Evolutionary conservation across 192 early-diverging fungal species (phyloP).

Genomic region (Chytriomyces confervae): DNA sequence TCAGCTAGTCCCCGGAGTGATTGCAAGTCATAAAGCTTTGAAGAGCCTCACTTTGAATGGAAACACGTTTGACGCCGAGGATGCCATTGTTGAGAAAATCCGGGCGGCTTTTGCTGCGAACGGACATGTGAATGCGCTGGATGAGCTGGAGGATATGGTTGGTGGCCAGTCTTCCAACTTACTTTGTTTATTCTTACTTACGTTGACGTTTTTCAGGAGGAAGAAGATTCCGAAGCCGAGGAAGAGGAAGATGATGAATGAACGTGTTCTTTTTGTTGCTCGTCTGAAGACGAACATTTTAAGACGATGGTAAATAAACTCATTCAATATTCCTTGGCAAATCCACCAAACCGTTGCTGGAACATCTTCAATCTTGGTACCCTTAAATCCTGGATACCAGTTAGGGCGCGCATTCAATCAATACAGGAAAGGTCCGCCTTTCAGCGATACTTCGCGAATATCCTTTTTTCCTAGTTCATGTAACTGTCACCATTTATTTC

Average conservation of each 20-base stretch:
- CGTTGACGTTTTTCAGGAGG: constrained; percentile 48
- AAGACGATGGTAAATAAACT: too few relatives aligned
- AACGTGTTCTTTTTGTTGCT: too few relatives aligned
- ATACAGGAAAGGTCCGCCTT: too few relatives aligned
- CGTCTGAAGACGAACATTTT: too few relatives aligned
- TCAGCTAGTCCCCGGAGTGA: constrained; percentile 69
- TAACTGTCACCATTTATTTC: too few relatives aligned
- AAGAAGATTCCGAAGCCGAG: constrained; percentile 59
- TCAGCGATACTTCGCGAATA: too few relatives aligned
- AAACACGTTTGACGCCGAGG: constrained; percentile 86
- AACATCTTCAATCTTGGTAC: too few relatives aligned
- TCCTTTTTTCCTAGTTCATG: too few relatives aligned
- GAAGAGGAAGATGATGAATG: constrained; percentile 40
- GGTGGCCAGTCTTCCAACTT: background rate
- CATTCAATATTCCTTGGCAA: too few relatives aligned
- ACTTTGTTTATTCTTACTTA: background rate
- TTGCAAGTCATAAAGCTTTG: constrained; percentile 65
- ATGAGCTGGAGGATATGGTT: constrained; percentile 94
- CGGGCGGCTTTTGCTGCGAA: constrained; percentile 70
- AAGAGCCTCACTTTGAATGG: constrained; percentile 85
- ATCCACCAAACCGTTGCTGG: too few relatives aligned
- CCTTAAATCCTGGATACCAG: too few relatives aligned
- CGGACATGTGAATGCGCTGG: constrained; percentile 79
- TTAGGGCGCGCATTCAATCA: too few relatives aligned
- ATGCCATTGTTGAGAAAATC: constrained; percentile 75